Percentiles rank a stretch among this genome's conserved stretches.
phyloP scores from a whole-genome alignment of 116 monocot genomes.

The Dioscorea cayenensis region DNA sequence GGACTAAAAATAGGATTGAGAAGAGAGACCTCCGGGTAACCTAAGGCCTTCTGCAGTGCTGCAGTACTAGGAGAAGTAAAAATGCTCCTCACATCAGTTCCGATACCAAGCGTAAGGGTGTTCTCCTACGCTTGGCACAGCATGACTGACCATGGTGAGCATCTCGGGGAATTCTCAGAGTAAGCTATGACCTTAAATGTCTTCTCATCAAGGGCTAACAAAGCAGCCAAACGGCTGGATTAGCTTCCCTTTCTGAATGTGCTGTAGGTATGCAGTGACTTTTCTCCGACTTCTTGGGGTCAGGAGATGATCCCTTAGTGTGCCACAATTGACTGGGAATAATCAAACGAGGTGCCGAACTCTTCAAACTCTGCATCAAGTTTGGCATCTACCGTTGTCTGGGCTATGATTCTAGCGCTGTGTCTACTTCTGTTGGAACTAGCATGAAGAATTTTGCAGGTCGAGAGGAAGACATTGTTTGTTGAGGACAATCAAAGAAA shows the following conservation, averaged over 20 bases:
- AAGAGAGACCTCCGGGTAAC: slow-evolving; percentile 60
- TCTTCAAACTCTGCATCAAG: slow-evolving; percentile 74
- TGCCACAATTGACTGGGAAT: slow-evolving; percentile 37
- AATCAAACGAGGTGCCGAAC: slow-evolving; percentile 49
- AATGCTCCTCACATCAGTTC: slow-evolving; percentile 49
- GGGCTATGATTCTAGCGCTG: slow-evolving; percentile 58
- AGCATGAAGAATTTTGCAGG: slow-evolving; percentile 32
- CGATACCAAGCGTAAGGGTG: slow-evolving; percentile 43
- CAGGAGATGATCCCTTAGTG: background rate
- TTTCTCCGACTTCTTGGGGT: slow-evolving; percentile 19
- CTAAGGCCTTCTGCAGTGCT: slow-evolving; percentile 62
- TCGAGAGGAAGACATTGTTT: slow-evolving; percentile 31
- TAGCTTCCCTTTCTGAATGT: slow-evolving; percentile 61
- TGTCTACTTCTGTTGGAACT: slow-evolving; percentile 44
- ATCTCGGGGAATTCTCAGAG: slow-evolving; percentile 77
- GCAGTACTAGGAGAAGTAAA: slow-evolving; percentile 55
- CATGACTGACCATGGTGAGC: slow-evolving; percentile 67
- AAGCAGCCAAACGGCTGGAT: slow-evolving; percentile 89
- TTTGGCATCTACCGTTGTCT: slow-evolving; percentile 69
- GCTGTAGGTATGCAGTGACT: slow-evolving; percentile 59
- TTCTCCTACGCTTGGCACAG: slow-evolving; percentile 68
- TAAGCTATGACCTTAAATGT: slow-evolving; percentile 61
- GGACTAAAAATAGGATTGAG: slow-evolving; percentile 85
- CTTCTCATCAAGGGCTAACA: slow-evolving; percentile 63
- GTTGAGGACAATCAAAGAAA: background rate